These are phyloP conservation scores for Ottelia alismoides DNA, from an alignment of 106 monocot genomes.

Conservation along the genomic window DNA sequence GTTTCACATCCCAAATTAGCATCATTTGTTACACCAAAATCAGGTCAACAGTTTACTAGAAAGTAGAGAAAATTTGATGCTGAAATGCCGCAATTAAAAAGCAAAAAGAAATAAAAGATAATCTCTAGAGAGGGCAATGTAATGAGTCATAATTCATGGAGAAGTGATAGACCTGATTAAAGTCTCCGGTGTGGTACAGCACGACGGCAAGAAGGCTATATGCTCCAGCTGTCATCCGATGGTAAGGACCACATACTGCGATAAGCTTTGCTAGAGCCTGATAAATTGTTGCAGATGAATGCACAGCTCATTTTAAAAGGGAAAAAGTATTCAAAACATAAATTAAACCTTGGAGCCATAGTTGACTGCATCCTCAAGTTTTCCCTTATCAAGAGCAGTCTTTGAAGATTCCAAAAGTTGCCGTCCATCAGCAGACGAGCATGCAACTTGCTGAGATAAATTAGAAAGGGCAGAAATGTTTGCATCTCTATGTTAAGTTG, in stretches of 20 bases:
- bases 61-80: too few relatives aligned
- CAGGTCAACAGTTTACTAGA: too few relatives aligned
- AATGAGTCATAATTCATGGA: too few relatives aligned
- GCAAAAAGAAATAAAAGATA: too few relatives aligned
- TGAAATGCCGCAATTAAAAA: too few relatives aligned
- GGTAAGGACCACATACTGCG: constrained; percentile 97
- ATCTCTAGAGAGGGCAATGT: too few relatives aligned
- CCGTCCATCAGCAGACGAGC: constrained; percentile 94
- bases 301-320: neutral
- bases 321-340: neutral
- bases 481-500: too few relatives aligned
- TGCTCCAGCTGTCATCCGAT: constrained; percentile 99
- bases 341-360: constrained; percentile 83
- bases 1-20: too few relatives aligned
- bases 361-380: constrained; percentile 99
- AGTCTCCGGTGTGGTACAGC: constrained; percentile 96
- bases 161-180: constrained; percentile 62
- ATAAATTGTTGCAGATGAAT: neutral
- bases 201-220: constrained; percentile 99
- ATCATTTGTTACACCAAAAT: too few relatives aligned
- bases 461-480: too few relatives aligned
- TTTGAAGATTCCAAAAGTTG: constrained; percentile 96
- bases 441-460: constrained; percentile 86
- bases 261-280: constrained; percentile 96
- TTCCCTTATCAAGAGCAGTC: constrained; percentile 96